Base-by-base conservation (phyloP, 2,329 filamentous ascomycete genomes). In the Emericellopsis cladophorae region DNA sequence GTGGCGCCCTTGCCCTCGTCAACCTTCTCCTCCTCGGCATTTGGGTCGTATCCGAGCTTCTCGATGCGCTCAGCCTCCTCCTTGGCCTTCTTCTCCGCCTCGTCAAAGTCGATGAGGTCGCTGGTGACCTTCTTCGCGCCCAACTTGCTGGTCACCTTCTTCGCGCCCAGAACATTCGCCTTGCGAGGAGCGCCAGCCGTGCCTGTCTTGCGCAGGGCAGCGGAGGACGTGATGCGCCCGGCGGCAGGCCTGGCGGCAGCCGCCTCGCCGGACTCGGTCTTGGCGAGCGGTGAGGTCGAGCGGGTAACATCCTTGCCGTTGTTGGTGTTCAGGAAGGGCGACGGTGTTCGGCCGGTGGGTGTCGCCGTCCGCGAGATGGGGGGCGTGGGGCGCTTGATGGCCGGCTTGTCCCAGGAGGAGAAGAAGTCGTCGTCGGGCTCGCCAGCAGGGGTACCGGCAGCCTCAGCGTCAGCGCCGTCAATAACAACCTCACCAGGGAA, bases 341-440 rank as follows among this genome's bases (percentile, higher is more conserved):
- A 95, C 5, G 79, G 76, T 10, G 84, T 89, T 51, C 89, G 82
- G 53, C 82, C 82, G 50, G 85, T 73, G 10, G 76, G 4, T 85
- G 81, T 96, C 40, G 79, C 81, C 35, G 86, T 92, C 55, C 92
- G 82, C 31, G 90, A 95, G 35, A 92, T 76, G 14, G 92, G 90
- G 49, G 94, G 94, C 48, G 87, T 95, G 31, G 90, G 90, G 52
- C 88, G 81, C 72, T 96, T 98, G 65, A 98, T 93, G 5, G 88
- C 77, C 18, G 92, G 92, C 67, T 96, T 95, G 57, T 96, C 92
- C 92, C 90, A 98, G 1, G 88, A 95, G 9, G 90, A 95, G 66
- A 98, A 98, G 71, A 98, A 98, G 59, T 96, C 92, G 55, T 95
- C 89, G 51, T 95, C 89, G 18, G 76, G 72, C 50, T 95, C 88